Conservation (phyloP, 306 rosid species). For the Cucurbita moschata region DNA sequence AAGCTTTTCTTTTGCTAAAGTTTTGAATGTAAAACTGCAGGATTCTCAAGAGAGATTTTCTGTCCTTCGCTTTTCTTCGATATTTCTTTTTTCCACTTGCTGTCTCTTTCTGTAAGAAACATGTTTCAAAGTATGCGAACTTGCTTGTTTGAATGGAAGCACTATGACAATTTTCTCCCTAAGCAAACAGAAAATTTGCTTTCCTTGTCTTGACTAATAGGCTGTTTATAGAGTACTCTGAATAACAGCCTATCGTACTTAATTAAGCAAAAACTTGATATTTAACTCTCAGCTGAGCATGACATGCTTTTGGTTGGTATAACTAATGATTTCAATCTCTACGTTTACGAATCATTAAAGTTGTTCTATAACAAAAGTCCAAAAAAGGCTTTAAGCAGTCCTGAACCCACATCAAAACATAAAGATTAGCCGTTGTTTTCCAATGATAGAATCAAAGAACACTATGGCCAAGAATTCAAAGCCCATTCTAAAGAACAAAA, state of each 20-base stretch:
- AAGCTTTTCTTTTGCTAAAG: conserved; percentile 23
- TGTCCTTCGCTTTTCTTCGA: conserved; percentile 33
- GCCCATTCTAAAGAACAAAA: background rate
- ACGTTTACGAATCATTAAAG: background rate
- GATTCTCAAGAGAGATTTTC: conserved; percentile 36
- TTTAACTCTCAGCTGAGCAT: background rate
- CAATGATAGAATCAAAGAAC: background rate
- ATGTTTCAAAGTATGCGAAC: conserved; percentile 59
- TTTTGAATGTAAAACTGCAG: conserved; percentile 21
- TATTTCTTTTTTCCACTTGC: conserved; percentile 25
- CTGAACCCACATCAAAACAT: background rate
- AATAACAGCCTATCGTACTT: background rate
- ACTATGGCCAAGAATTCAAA: background rate
- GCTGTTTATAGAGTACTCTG: background rate
- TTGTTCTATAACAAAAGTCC: background rate
- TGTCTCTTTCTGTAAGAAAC: conserved; percentile 41
- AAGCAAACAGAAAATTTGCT: background rate
- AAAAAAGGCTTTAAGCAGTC: background rate
- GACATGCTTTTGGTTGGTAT: background rate
- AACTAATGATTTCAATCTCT: background rate
- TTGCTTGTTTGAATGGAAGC: conserved; percentile 53
- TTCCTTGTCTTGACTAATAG: background rate
- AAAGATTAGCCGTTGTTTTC: background rate
- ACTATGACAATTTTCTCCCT: background rate
- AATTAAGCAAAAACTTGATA: background rate